These are phyloP conservation scores for Tricholoma hemisulphureum DNA, from an alignment of 768 basidiomycete genomes.

Conservation along the genomic window DNA sequence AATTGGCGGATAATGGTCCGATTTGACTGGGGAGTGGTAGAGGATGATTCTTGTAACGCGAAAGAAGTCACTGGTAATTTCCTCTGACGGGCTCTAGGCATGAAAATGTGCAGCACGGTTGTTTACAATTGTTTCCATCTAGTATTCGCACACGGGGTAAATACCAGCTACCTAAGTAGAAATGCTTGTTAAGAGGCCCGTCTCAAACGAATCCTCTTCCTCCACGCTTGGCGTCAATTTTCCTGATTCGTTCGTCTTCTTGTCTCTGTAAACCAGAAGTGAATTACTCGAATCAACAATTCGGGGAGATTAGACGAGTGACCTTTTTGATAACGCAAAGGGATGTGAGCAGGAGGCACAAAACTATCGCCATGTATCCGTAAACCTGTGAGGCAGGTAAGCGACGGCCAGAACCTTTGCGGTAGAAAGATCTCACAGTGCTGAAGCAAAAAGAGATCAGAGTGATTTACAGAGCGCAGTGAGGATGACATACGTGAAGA, in stretches of 20 bases:
- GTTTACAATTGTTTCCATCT: not conserved
- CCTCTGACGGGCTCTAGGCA: conserved; percentile 39
- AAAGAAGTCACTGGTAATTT: conserved; percentile 17
- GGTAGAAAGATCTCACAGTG: conserved; percentile 34
- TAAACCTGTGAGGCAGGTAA: conserved; percentile 50
- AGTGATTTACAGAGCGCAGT: not conserved
- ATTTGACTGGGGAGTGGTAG: conserved; percentile 58
- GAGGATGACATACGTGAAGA: conserved; percentile 71
- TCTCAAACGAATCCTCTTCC: conserved; percentile 80
- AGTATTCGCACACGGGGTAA: too few relatives aligned
- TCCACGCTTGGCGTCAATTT: conserved; percentile 86
- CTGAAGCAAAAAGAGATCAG: conserved; percentile 29
- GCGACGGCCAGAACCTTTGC: not conserved
- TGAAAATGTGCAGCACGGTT: too few relatives aligned
- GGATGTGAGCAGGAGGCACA: conserved; percentile 74
- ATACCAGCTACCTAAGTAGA: not conserved
- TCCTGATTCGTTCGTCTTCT: conserved; percentile 82
- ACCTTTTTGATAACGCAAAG: conserved; percentile 86
- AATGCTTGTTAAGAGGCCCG: conserved; percentile 1
- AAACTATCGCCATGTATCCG: conserved; percentile 80
- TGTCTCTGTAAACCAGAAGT: conserved; percentile 49
- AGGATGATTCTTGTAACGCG: conserved; percentile 24
- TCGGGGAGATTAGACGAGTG: conserved; percentile 4
- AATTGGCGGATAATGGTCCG: conserved; percentile 76
- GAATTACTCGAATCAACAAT: not conserved